These are phyloP conservation scores for Paraurostyla sp. DNA, from an alignment of 73 alveolate genomes.

Conservation along the genomic window DNA sequence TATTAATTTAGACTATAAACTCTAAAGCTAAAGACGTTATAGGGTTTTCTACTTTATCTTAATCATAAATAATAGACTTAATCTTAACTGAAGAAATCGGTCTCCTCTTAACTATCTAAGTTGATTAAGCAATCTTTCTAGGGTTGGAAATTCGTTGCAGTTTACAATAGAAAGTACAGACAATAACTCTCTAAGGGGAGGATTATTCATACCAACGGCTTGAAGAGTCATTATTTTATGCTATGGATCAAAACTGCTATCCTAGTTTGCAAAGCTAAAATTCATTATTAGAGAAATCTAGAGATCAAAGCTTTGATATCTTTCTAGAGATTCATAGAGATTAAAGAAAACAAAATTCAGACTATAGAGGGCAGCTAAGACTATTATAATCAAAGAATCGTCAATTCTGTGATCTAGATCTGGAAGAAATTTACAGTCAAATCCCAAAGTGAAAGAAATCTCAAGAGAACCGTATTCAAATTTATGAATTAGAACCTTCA, in stretches of 20 bases:
- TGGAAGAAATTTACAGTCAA: constrained; percentile 6
- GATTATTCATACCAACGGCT: constrained; percentile 4
- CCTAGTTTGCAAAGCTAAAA: not conserved
- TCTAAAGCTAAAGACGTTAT: not conserved
- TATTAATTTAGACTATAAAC: no score
- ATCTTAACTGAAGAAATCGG: not conserved
- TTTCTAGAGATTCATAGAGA: not conserved
- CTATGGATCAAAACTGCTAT: constrained; percentile 44
- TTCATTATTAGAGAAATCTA: not conserved
- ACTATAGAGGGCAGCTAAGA: not conserved
- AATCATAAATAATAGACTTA: not conserved
- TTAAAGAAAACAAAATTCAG: not conserved
- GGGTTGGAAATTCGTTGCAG: constrained; percentile 38
- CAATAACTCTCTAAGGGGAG: not conserved
- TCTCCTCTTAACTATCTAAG: not conserved
- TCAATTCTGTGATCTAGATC: not conserved
- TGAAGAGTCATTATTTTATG: constrained; percentile 37
- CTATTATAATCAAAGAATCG: not conserved
- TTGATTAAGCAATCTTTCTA: not conserved
- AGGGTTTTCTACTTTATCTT: not conserved
- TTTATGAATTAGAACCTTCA: not conserved
- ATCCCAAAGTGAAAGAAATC: not conserved
- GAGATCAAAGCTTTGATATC: not conserved
- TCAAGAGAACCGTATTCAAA: constrained; percentile 25
- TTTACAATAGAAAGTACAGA: constrained; percentile 1